Base-by-base conservation (phyloP, 345 rosid species). In the Pugionium cornutum region DNA sequence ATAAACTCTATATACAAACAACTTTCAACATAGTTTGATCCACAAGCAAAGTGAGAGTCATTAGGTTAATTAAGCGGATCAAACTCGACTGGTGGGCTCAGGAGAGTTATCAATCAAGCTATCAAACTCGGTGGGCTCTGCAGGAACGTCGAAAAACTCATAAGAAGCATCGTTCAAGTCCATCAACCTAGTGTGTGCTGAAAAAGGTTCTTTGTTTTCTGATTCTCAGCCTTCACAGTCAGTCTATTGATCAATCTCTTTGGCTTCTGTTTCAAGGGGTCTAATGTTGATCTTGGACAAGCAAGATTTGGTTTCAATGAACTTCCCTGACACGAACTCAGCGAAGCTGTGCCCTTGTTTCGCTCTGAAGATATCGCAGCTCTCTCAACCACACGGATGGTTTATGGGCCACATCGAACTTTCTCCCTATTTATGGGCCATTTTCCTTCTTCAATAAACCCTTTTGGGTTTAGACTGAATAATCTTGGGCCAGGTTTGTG, bases 61-160 rank as follows among this genome's bases (percentile, higher is more conserved):
- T 18, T 18, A 0, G 18, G 18, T 18, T 18, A 18, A 18, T 18
- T 18, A 18, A 18, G 18, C 18, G 18, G 18, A 18, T 18, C 18
- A 18, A 18, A 18, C 18, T 18, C 18, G 18, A 18, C 18, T 18
- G 18, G 18, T 18, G 18, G 18, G 0, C 18, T 18, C 18, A 5
- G 67, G 46, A 64, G 75, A 64, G 72, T 7, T 89, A 80, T 25
- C 76, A 80, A 65, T 70, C 31, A 67, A 62, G 9, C 58, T 75
- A 47, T 86, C 89, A 68, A 67, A 70, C 66, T 84, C 88, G 7
- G 51, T 39, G 47, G 78, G 59, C 58, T 83, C 89, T 41, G 81
- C 96, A 26, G 90, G 96, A 62, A 88, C 96, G 68, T 94, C 99
- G 66, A 94, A 88, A 83, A 90, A 94, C 69, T 88, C 99, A 69